Conservation (phyloP, 257 asterid genomes). For the Solanum appendiculatum region DNA sequence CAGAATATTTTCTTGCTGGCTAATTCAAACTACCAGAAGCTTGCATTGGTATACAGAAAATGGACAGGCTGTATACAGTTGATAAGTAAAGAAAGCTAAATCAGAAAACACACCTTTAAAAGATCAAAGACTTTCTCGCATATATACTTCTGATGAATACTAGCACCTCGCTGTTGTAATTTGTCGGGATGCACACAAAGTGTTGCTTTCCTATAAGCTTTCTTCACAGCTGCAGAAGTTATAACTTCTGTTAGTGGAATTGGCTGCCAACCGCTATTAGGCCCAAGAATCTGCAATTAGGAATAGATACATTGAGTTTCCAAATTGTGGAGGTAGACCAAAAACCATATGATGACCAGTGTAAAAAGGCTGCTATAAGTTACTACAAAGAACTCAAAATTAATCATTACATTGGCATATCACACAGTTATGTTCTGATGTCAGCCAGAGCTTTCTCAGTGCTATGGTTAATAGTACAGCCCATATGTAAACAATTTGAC, state of each 20-base stretch:
- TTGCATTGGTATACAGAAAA: neutral
- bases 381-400: neutral
- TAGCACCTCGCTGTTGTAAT: slow-evolving; percentile 94
- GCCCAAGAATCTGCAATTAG: slow-evolving; percentile 75
- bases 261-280: slow-evolving; percentile 91
- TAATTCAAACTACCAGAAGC: neutral
- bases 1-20: neutral
- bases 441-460: neutral
- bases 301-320: neutral
- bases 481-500: neutral
- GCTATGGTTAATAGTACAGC: neutral
- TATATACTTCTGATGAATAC: slow-evolving; percentile 78
- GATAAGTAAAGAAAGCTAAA: neutral
- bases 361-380: neutral
- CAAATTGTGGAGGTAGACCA: neutral
- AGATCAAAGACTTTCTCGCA: slow-evolving; percentile 97
- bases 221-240: slow-evolving; percentile 79
- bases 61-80: neutral
- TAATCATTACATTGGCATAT: neutral
- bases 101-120: slow-evolving; percentile 53
- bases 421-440: neutral
- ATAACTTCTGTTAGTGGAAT: slow-evolving; percentile 80
- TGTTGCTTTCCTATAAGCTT: slow-evolving; percentile 86
- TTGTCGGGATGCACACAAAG: slow-evolving; percentile 96
- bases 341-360: neutral